These are phyloP conservation scores for Coemansia sp. DNA, from an alignment of 192 early-diverging fungal genomes.

Conservation along the genomic window DNA sequence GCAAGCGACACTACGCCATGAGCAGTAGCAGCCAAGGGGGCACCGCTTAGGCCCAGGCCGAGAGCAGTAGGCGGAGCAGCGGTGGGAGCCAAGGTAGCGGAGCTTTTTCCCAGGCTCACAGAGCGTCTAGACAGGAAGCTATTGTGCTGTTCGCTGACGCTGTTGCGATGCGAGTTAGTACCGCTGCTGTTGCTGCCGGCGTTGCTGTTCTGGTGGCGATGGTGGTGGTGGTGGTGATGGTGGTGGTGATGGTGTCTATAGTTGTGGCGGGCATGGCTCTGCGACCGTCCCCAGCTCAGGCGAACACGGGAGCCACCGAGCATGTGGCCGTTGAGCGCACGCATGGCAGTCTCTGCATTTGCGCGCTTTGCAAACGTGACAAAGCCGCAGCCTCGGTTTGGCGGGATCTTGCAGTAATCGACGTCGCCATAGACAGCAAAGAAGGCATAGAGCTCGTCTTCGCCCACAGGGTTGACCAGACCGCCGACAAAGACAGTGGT, in stretches of 20 bases:
- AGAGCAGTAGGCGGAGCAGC: constrained; percentile 19
- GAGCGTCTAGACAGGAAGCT: constrained; percentile 38
- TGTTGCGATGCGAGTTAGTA: constrained; percentile 37
- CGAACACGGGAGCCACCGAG: constrained; percentile 73
- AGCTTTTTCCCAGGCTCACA: constrained; percentile 37
- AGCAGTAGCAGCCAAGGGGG: constrained; percentile 15
- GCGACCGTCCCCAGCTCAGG: constrained; percentile 68
- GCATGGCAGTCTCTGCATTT: constrained; percentile 86
- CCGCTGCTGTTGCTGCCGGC: constrained; percentile 35
- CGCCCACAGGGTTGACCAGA: constrained; percentile 72
- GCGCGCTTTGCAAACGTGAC: constrained; percentile 82
- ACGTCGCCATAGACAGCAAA: constrained; percentile 92
- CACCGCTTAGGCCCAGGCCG: constrained; percentile 46
- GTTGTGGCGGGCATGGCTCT: constrained; percentile 50
- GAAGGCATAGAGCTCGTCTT: constrained; percentile 79
- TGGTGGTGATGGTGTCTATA: constrained; percentile 38
- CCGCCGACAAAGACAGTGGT: constrained; percentile 98
- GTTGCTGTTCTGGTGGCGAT: constrained; percentile 26
- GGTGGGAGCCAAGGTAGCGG: constrained; percentile 8
- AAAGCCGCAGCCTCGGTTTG: constrained; percentile 94
- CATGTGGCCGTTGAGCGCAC: constrained; percentile 82
- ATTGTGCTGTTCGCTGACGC: constrained; percentile 41
- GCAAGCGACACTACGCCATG: not conserved
- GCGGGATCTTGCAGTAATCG: constrained; percentile 89
- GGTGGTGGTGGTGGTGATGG: constrained; percentile 30